Conservation (phyloP, 2,329 filamentous ascomycete genomes). For the Microcyclospora pomicola region DNA sequence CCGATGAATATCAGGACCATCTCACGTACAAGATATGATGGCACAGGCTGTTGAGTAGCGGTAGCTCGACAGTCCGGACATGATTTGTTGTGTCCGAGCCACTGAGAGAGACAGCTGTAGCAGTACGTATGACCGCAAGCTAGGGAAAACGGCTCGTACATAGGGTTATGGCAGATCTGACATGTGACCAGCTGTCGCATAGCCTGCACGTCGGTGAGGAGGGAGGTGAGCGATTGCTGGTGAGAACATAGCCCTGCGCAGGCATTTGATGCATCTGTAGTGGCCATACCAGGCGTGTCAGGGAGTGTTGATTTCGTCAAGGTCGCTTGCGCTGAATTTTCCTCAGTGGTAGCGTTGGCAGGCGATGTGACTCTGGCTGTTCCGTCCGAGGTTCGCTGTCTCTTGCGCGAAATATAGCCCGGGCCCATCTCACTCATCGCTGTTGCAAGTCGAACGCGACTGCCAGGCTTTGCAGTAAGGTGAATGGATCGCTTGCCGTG, state of each 20-base stretch:
- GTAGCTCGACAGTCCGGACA: constrained; percentile 54
- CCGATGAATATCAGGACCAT: constrained; percentile 50
- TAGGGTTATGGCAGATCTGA: constrained; percentile 52
- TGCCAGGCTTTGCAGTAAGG: no score
- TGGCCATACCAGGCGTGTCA: not conserved
- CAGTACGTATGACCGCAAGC: constrained; percentile 59
- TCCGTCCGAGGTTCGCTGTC: no score
- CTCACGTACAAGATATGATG: constrained; percentile 52
- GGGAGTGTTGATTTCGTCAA: not conserved
- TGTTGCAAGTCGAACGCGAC: no score
- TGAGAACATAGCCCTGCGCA: constrained; percentile 9
- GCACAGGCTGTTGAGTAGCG: constrained; percentile 46
- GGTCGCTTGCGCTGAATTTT: not conserved
- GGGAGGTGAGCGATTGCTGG: constrained; percentile 12
- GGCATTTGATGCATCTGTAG: not conserved
- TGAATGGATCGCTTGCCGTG: no score
- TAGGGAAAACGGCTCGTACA: constrained; percentile 57
- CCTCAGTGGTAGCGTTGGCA: no score
- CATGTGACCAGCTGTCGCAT: constrained; percentile 50
- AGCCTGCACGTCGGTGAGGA: constrained; percentile 41
- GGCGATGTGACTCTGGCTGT: no score
- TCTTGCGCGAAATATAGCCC: no score
- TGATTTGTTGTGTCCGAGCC: constrained; percentile 48
- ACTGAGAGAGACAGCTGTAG: constrained; percentile 37
- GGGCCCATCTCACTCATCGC: no score